Conservation (phyloP, 306 rosid species). For the Cercis canadensis region DNA sequence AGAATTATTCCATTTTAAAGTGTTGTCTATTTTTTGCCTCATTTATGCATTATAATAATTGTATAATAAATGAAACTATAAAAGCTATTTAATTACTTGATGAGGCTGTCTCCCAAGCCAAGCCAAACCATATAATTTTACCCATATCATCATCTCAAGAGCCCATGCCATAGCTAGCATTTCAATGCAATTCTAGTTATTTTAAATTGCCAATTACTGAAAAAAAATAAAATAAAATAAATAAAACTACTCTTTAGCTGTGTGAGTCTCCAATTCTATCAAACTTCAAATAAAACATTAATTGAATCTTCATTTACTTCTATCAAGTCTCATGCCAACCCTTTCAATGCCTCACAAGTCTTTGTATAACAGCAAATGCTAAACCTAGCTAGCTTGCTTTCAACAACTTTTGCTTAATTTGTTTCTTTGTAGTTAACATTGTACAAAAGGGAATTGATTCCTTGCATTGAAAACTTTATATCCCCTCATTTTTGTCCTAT, state of each 20-base stretch:
- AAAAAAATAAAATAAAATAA: too few species aligned
- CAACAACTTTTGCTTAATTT: background rate
- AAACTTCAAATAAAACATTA: background rate
- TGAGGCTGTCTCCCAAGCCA: background rate
- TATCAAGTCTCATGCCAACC: background rate
- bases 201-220: background rate
- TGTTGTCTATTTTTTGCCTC: background rate
- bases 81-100: background rate
- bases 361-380: background rate
- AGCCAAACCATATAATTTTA: background rate
- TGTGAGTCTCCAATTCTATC: background rate
- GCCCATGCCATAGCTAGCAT: background rate
- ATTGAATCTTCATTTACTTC: background rate
- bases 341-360: background rate
- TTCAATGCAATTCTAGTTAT: background rate
- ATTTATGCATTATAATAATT: too few species aligned
- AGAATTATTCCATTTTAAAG: background rate
- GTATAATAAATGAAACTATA: too few species aligned
- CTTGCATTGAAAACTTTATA: slow-evolving; percentile 34
- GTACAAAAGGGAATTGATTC: slow-evolving; percentile 13
- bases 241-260: background rate
- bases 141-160: background rate
- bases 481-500: slow-evolving; percentile 2
- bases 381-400: slow-evolving; percentile 1
- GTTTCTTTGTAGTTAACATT: background rate